Base-by-base conservation (phyloP, 2,329 filamentous ascomycete species). In the Sporothrix protearum region DNA sequence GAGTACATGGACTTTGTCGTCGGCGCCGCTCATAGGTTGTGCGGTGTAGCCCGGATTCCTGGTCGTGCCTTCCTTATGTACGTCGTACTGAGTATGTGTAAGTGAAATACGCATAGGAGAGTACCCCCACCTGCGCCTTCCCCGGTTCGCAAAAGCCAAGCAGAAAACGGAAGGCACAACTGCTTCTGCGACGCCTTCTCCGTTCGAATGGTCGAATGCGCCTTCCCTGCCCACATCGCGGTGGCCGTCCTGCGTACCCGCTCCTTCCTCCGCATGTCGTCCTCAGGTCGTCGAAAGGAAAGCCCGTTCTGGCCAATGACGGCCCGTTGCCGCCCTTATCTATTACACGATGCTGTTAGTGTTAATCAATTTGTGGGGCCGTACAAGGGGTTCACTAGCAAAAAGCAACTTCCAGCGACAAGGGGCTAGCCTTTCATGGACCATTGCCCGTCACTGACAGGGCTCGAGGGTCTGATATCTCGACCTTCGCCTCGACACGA, bases 281-380 rank as follows among this genome's bases (percentile, higher is more conserved):
- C 51, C 51, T 10, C 67, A 30, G 42, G 7, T 69, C 49, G 30
- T 53, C 47, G 45, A 28, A 36, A 3, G 19, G 16, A 28, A 22
- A 16, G 30, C 16, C 42, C 5, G 30, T 36, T 47, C 67, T 71
- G 45, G 73, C 74, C 74, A 75, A 75, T 75, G 42, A 30, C 59
- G 71, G 70, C 68, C 70, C 49, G 71, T 45, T 39, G 57, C 70
- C 42, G 61, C 47, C 63, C 74, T 75, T 75, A 75, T 75, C 74
- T 75, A 67, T 74, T 73, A 75, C 74, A 73, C 63, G 39, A 71
- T 53, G 57, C 22, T 73, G 61, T 75, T 75, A 73, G 69, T 73
- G 55, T 33, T 68, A 66, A 71, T 72, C 66, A 53, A 33, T 68
- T 59, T 55, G 25, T 67, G 64, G 63, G 42, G 57, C 36, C 28